These are phyloP conservation scores for Rhizoclosmatium globosum DNA, from an alignment of 192 early-diverging fungal genomes.

Conservation along the genomic window DNA sequence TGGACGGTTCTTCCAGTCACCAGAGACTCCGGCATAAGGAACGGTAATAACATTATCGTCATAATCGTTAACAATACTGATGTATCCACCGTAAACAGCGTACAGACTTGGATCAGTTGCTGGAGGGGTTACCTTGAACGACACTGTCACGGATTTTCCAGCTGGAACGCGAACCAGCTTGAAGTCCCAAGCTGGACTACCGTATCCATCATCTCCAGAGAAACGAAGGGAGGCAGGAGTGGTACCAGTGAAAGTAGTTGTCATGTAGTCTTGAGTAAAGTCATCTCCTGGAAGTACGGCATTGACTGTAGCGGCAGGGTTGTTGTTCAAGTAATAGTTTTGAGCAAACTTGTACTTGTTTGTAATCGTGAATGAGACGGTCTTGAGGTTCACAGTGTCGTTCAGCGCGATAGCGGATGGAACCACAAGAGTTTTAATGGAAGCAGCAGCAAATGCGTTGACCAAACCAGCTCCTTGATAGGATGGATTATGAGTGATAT, in stretches of 20 bases:
- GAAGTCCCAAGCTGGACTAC: not conserved
- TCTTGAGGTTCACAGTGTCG: slow-evolving; percentile 38
- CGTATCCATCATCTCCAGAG: not conserved
- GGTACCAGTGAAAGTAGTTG: slow-evolving; percentile 26
- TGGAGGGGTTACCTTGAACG: not conserved
- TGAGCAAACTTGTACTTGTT: slow-evolving; percentile 32
- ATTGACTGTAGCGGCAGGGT: slow-evolving; percentile 33
- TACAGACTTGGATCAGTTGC: not conserved
- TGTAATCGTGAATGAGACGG: slow-evolving; percentile 27
- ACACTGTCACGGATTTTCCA: not conserved
- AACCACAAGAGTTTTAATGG: slow-evolving; percentile 52
- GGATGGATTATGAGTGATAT: slow-evolving; percentile 63
- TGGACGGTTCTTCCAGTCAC: slow-evolving; percentile 7
- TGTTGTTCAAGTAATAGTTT: slow-evolving; percentile 34
- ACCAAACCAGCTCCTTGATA: slow-evolving; percentile 80
- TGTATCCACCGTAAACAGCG: not conserved
- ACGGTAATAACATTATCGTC: not conserved
- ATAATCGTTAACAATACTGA: not conserved
- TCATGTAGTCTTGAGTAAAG: slow-evolving; percentile 21
- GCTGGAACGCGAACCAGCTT: not conserved
- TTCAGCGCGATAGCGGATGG: slow-evolving; percentile 56
- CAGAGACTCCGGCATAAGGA: slow-evolving; percentile 23
- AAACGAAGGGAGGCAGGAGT: slow-evolving; percentile 1
- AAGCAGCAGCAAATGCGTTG: slow-evolving; percentile 69
- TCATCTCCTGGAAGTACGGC: slow-evolving; percentile 34